Evolutionary conservation across 2,329 filamentous ascomycete species (phyloP).

Genomic region (Beauveria pseudobassiana): DNA sequence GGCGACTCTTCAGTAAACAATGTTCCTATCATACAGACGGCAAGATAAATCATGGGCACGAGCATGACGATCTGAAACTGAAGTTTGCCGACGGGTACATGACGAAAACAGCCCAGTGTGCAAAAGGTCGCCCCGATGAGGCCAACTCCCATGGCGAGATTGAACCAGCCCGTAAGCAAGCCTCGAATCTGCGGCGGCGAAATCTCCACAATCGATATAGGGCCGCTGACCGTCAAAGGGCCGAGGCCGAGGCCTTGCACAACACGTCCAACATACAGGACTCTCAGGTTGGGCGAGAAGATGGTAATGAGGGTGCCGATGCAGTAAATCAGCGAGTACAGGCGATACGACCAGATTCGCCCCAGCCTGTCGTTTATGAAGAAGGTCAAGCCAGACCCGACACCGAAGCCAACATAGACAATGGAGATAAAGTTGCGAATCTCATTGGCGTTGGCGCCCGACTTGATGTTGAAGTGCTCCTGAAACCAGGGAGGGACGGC

Average conservation of each 20-base stretch:
- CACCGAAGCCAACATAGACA: constrained; percentile 20
- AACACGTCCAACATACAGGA: background rate
- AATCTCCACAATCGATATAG: constrained; percentile 27
- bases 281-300: background rate
- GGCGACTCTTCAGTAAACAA: constrained; percentile 30
- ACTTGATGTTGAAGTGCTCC: constrained; percentile 22
- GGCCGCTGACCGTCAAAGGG: constrained; percentile 21
- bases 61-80: constrained; percentile 24
- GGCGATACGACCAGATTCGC: constrained; percentile 4
- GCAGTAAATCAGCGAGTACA: background rate
- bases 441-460: constrained; percentile 13
- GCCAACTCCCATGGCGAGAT: constrained; percentile 21
- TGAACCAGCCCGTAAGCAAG: constrained; percentile 26
- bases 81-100: constrained; percentile 1
- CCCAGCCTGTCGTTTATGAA: constrained; percentile 23
- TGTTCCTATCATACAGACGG: constrained; percentile 19
- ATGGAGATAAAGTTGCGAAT: constrained; percentile 31
- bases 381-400: constrained; percentile 24
- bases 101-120: constrained; percentile 21
- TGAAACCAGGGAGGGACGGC: constrained; percentile 28
- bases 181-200: constrained; percentile 27
- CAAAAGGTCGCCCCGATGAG: constrained; percentile 1
- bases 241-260: constrained; percentile 7
- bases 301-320: background rate
- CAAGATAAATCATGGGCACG: constrained; percentile 19